Conservation (phyloP, 192 early-diverging fungal species). For the Entophlyctis luteolus region DNA sequence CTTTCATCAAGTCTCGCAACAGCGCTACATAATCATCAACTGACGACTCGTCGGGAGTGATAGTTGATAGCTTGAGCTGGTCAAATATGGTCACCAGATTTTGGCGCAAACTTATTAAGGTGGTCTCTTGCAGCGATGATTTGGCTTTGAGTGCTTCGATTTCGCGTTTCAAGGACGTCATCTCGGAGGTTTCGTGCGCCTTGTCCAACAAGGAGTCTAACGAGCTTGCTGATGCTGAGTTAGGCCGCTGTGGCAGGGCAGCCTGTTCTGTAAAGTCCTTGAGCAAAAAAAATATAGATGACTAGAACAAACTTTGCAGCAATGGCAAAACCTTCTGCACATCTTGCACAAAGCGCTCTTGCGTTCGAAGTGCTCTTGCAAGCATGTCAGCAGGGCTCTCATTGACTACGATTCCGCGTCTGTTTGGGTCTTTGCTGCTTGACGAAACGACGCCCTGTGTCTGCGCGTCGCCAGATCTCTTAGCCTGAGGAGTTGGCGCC, state of each 20-base stretch:
- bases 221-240: neutral
- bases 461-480: no score
- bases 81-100: slow-evolving; percentile 11
- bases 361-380: no score
- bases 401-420: neutral
- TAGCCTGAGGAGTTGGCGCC: no score
- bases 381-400: neutral
- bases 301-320: neutral
- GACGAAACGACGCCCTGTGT: neutral
- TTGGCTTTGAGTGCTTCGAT: neutral
- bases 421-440: neutral
- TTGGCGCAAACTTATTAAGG: neutral
- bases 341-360: no score
- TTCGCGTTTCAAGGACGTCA: neutral
- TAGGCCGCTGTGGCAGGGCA: neutral
- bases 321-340: no score
- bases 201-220: slow-evolving; percentile 9
- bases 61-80: slow-evolving; percentile 7
- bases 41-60: slow-evolving; percentile 5
- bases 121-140: neutral
- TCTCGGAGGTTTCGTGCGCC: slow-evolving; percentile 9
- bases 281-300: neutral
- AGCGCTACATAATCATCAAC: slow-evolving; percentile 13
- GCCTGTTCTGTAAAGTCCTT: neutral
- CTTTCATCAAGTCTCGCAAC: neutral